phyloP scores from a whole-genome alignment of 345 rosid genomes.

The Lumnitzera racemosa region DNA sequence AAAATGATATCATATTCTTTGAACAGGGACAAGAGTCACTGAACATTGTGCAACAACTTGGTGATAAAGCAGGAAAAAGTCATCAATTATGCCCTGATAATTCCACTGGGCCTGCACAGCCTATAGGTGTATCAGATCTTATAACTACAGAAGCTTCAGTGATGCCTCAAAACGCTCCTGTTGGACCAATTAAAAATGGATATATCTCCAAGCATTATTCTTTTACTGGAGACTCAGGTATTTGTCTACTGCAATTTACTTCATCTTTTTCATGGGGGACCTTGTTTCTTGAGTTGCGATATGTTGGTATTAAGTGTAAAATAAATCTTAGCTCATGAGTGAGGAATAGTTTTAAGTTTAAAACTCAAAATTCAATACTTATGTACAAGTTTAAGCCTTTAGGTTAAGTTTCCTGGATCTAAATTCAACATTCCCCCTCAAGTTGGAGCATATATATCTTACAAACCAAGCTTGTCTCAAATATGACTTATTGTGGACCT shows the following conservation, averaged over 20 bases:
- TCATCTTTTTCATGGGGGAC: too few relatives aligned
- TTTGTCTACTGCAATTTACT: not conserved
- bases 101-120: not conserved
- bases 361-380: too few relatives aligned
- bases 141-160: slow-evolving; percentile 2
- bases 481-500: too few relatives aligned
- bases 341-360: too few relatives aligned
- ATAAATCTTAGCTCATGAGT: too few relatives aligned
- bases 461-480: too few relatives aligned
- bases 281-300: too few relatives aligned
- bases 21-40: not conserved
- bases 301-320: too few relatives aligned
- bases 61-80: not conserved
- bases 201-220: slow-evolving; percentile 5
- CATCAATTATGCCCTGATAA: not conserved
- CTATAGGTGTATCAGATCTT: not conserved
- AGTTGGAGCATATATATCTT: too few relatives aligned
- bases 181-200: slow-evolving; percentile 1
- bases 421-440: too few relatives aligned
- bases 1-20: not conserved
- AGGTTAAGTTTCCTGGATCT: too few relatives aligned
- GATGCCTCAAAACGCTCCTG: slow-evolving; percentile 3
- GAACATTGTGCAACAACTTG: not conserved
- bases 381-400: too few relatives aligned
- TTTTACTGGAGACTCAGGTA: slow-evolving; percentile 13